phyloP scores from a whole-genome alignment of 805 yeast species.

The Saccharomycopsis sp. region DNA sequence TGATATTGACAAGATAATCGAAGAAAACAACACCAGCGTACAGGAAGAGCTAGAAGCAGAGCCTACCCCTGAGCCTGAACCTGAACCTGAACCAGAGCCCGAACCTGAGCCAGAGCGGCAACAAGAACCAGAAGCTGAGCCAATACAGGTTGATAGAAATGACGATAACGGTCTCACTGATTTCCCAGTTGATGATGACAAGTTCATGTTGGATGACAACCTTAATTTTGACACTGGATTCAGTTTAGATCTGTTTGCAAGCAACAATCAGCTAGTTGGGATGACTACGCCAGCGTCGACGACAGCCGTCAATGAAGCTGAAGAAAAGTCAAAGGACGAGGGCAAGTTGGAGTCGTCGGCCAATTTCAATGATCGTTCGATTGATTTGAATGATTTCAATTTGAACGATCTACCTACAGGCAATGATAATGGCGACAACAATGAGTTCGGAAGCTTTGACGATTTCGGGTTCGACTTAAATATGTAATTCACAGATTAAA shows the following conservation, averaged over 20 bases:
- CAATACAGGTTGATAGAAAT: neutral
- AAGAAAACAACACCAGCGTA: neutral
- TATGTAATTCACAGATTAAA: no score
- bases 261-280: neutral
- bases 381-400: slow-evolving; percentile 19
- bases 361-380: slow-evolving; percentile 8
- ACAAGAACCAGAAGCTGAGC: neutral
- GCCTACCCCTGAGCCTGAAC: neutral
- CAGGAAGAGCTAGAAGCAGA: slow-evolving; percentile 2
- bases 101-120: neutral
- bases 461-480: slow-evolving; percentile 18
- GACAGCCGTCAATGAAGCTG: neutral
- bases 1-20: slow-evolving; percentile 1
- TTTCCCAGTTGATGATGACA: neutral
- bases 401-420: slow-evolving; percentile 14
- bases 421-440: neutral
- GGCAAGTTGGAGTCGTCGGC: neutral
- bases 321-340: neutral
- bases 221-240: slow-evolving; percentile 8
- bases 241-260: slow-evolving; percentile 1
- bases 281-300: neutral
- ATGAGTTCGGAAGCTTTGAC: slow-evolving; percentile 10
- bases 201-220: slow-evolving; percentile 10
- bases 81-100: neutral
- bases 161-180: neutral